Base-by-base conservation (phyloP, 495 filamentous ascomycete genomes). In the Aspergillus carlsbadensis region DNA sequence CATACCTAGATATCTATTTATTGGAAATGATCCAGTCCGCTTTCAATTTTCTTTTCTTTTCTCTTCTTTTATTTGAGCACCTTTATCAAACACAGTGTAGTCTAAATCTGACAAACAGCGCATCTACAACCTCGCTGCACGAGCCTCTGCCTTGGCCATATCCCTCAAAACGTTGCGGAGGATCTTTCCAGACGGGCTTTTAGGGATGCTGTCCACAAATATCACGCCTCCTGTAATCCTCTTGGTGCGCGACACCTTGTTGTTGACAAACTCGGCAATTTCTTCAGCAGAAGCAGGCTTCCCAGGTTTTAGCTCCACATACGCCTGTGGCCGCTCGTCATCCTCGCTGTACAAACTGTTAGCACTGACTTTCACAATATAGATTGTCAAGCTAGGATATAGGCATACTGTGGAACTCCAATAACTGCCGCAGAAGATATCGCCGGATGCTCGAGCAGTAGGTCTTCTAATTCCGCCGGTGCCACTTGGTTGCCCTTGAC, bases 401-500 rank as follows among this genome's bases (percentile, higher is more conserved):
- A 18, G 1, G 67, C 78, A 58, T 66, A 80, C 78, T 73, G 54
- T 5, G 77, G 74, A 26, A 89, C 81, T 0, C 91, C 90, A 31
- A 96, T 81, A 10, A 97, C 90, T 1, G 87, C 92, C 2, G 80
- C 90, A 65, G 96, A 90, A 26, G 78, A 71, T 26, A 96, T 77
- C 2, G 79, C 77, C 2, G 83, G 82, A 50, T 90, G 85, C 20
- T 87, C 82, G 8, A 96, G 70, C 17, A 97, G 74, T 1, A 92
- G 65, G 6, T 82, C 85, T 67, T 96, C 92, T 2, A 96, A 73
- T 70, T 96, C 92, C 0, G 92, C 90, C 0, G 92, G 91, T 4
- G 91, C 89, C 17, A 96, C 90, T 65, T 96, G 92, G 59, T 87
- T 86, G 18, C 88, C 91, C 71, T 89, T 89, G 57, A 95, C 88